Evolutionary conservation across 2,329 filamentous ascomycete species (phyloP), one percentile per base, ranked within the genome.

Genomic region (Hymenoscyphus scutula): DNA sequence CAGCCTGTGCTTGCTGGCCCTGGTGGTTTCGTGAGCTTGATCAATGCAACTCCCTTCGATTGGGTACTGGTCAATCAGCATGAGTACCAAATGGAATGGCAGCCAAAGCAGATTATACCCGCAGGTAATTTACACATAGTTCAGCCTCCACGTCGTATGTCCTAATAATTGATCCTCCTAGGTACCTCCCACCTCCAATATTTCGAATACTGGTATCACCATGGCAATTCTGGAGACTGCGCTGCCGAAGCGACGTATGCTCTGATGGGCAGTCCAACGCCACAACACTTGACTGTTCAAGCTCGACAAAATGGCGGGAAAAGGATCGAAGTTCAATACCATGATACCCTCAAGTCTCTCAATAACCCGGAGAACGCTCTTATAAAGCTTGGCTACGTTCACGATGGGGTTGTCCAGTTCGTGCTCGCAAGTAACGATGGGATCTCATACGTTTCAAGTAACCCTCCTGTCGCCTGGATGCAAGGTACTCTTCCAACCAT

Each of bases 401-500:
- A 56, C 2, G 58, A 68, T 32, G 67, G 68, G 17, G 56, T 54
- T 48, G 65, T 69, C 3, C 59, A 64, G 6, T 70, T 70, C 55
- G 54, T 69, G 10, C 63, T 70, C 11, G 62, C 64, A 19, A 68
- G 68, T 15, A 61, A 63, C 23, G 66, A 62, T n/a, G 37, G 23
- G 2, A 30, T 55, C 6, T 58, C 66, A 5, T 71, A 68, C 23
- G 51, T 69, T 19, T 62, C 63, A 2, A 63, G 53, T 3, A 65
- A 68, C 27, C 62, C 64, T 25, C 67, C 69, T 17, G 41, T 58
- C 1, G 60, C 56, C 1, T 71, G 69, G 69, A 70, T 69, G 66
- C 68, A 71, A 64, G 37, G 58, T 3, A 67, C 61, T 0, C 41
- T 68, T 15, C 48, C 67, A 17, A 63, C 54, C 1, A 68, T 71